These are phyloP conservation scores for Aureobasidium leucospermi DNA, from an alignment of 2,329 filamentous ascomycete genomes.

Conservation along the genomic window DNA sequence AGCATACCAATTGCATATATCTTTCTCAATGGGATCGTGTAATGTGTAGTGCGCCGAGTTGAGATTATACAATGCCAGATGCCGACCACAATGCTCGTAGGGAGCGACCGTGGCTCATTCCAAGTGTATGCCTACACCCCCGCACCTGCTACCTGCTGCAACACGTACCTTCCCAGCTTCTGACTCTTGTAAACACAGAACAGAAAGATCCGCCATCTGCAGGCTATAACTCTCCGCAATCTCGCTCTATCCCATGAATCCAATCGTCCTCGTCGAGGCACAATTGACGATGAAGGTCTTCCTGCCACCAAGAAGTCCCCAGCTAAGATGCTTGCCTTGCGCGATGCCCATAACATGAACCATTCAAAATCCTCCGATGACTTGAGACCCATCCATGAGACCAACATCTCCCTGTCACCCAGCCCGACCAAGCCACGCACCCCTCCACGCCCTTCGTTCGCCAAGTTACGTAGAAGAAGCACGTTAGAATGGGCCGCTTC, in stretches of 20 bases:
- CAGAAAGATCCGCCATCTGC: constrained; percentile 78
- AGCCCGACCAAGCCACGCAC: constrained; percentile 3
- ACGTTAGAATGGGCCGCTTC: constrained; percentile 58
- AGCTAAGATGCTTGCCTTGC: constrained; percentile 54
- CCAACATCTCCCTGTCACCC: neutral
- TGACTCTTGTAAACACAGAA: constrained; percentile 47
- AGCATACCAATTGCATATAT: neutral
- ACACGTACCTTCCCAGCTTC: neutral
- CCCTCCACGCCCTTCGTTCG: constrained; percentile 29
- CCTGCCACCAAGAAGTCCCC: constrained; percentile 60
- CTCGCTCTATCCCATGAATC: constrained; percentile 57
- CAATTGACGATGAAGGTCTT: constrained; percentile 69
- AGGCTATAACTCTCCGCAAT: constrained; percentile 81
- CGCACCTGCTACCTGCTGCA: neutral
- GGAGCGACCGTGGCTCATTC: constrained; percentile 45
- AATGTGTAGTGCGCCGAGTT: neutral
- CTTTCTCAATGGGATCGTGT: neutral
- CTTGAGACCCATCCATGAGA: constrained; percentile 32
- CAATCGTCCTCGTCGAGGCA: constrained; percentile 44
- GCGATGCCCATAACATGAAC: constrained; percentile 41
- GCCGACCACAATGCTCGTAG: constrained; percentile 25
- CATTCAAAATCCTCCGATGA: constrained; percentile 55
- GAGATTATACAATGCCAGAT: neutral
- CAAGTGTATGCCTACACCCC: constrained; percentile 35
- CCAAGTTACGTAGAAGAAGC: constrained; percentile 45